Evolutionary conservation across 257 asterid species (phyloP), one percentile per base, ranked within the genome.

Genomic region (Schizonepeta tenuifolia): DNA sequence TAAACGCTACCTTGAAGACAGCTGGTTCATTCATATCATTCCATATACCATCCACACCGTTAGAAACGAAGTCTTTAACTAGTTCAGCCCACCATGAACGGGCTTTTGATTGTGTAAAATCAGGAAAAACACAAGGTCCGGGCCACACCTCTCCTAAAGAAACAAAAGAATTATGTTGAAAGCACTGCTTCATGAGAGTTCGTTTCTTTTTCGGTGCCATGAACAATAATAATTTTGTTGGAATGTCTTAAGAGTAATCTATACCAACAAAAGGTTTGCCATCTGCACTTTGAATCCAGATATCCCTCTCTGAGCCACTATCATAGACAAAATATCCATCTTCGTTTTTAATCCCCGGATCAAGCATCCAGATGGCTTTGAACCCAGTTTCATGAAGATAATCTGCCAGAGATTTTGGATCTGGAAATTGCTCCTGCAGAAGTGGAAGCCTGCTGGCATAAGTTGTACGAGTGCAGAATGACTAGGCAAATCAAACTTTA

Each of bases 1-100:
- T n/a, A 40, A 18, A 73, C 66, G 67, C 76, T 81, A 93, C 97
- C 97, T 93, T 89, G 83, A 93, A 90, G 62, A 93, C 79, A 70
- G 97, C 92, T 15, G 95, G 98, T 76, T 90, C 98, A 53, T 93
- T 93, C 98, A 90, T 93, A 75, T 93, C 97, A 79, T 90, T 93
- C 98, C 98, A 87, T 77, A 90, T 93, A 64, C 97, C 98, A 77
- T 88, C 96, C 75, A 93, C 98, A 26, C 96, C 96, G 78, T 83
- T 83, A 22, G 82, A 66, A 33, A 78, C 56, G 74, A 93, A 90
- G 69, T 83, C 93, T 77, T 87, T 90, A 72, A 93, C 96, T 11
- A 93, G 89, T 81, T 80, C 71, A 61, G 95, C 86, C 97, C 98
- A 93, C 97, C 98, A 93, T 17, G 87, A 86, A 67, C 96, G 89